Evolutionary conservation across 345 rosid species (phyloP), one percentile per base, ranked within the genome.

Genomic region (Lagerstroemia speciosa): DNA sequence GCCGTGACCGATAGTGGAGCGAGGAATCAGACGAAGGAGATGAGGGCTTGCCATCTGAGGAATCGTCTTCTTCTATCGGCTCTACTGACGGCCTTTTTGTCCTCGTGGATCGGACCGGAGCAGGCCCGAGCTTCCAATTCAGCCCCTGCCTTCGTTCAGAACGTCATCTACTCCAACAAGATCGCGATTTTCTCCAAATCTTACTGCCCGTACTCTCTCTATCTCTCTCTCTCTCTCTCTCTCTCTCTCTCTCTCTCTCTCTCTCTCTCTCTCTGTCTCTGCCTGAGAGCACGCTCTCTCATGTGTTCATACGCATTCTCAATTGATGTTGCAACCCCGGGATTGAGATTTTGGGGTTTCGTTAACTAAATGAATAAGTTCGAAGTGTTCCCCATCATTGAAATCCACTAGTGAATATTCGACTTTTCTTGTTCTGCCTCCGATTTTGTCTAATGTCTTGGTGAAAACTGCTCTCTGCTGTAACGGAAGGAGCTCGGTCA

Each of bases 171-270:
- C 83, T 92, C 98, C 78, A 82, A 89, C 85, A 84, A 80, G 85
- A 90, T 90, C 63, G 92, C 88, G 75, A 83, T 90, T 73, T 93
- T 93, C 88, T 93, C 98, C 80, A 93, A 93, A 60, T 93, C 98
- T 16, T 93, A 90, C 74, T 93, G 98, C 86, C 97, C 98, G 97
- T 93, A 80, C 38, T 79, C 67, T 40, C 32, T 33, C 26, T 48
- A 15, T 65, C 69, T 62, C 53, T 67, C 10, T 64, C 36, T 34
- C 34, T 69, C 27, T 31, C 43, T 29, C 69, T 62, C 53, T 67
- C 10, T 64, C 36, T 34, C 34, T 69, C 27, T 31, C 43, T 29
- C 38, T 79, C 67, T 40, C 32, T 33, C 26, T 48, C 19, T 65
- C 69, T 62, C 53, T 67, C 10, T 64, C 36, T 34, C 34, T 69